A percentile compares a stretch with the other conserved stretches of the same genome.
Conservation (phyloP, 1,284 basidiomycete genomes). For the Cryptococcus floricola region DNA sequence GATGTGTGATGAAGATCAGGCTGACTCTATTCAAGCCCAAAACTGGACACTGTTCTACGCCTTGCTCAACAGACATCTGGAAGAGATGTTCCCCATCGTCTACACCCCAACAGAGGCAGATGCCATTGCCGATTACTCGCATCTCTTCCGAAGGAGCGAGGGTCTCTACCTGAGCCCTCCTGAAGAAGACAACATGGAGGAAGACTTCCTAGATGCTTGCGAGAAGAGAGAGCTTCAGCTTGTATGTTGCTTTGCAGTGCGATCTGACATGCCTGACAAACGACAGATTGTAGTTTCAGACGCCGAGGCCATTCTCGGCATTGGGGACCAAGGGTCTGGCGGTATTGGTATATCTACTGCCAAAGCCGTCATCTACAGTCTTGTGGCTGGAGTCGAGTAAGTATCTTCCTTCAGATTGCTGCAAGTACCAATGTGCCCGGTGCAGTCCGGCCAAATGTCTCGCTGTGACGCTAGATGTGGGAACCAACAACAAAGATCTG, state of each 20-base stretch:
- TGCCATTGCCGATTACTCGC: slow-evolving; percentile 74
- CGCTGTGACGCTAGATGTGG: slow-evolving; percentile 68
- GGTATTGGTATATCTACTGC: slow-evolving; percentile 68
- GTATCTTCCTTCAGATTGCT: not conserved
- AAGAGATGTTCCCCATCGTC: slow-evolving; percentile 65
- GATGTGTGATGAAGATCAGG: not conserved
- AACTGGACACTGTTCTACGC: slow-evolving; percentile 72
- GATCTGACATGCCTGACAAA: not conserved
- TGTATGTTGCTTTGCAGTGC: slow-evolving; percentile 12
- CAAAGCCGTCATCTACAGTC: slow-evolving; percentile 63
- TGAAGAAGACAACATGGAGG: slow-evolving; percentile 30
- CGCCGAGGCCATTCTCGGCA: slow-evolving; percentile 76
- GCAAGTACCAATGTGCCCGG: not conserved
- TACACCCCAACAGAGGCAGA: slow-evolving; percentile 62
- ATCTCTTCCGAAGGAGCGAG: slow-evolving; percentile 62
- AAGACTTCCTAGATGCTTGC: slow-evolving; percentile 39
- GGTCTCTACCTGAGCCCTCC: slow-evolving; percentile 36
- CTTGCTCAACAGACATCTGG: slow-evolving; percentile 59
- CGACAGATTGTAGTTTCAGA: slow-evolving; percentile 43
- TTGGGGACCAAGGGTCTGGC: slow-evolving; percentile 49
- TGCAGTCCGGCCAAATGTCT: slow-evolving; percentile 50
- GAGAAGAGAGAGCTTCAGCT: slow-evolving; percentile 36
- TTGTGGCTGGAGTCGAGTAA: slow-evolving; percentile 69
- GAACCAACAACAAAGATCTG: slow-evolving; percentile 48
- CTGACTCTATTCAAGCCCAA: slow-evolving; percentile 50